phyloP scores from a whole-genome alignment of 257 asterid species.

The Fraxinus quadrangulata region DNA sequence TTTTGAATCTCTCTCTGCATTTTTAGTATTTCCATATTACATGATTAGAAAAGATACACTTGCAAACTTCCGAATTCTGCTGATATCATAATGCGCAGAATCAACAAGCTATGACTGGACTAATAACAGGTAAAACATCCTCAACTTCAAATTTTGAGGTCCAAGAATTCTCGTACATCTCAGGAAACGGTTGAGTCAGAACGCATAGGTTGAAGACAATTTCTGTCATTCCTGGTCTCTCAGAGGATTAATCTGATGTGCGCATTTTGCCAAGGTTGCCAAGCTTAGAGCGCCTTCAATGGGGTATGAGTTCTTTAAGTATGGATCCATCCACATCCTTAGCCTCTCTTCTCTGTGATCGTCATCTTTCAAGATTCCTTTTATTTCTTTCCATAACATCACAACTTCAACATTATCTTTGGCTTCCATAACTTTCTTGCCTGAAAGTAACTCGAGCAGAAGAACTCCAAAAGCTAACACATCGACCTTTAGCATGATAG shows the following conservation, averaged over 20 bases:
- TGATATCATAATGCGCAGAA: background rate
- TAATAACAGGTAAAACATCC: slow-evolving; percentile 45
- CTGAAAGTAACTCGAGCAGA: slow-evolving; percentile 72
- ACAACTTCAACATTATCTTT: slow-evolving; percentile 47
- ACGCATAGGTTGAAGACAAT: slow-evolving; percentile 63
- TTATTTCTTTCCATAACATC: slow-evolving; percentile 61
- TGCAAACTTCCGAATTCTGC: background rate
- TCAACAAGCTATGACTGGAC: slow-evolving; percentile 58
- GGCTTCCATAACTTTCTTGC: slow-evolving; percentile 58
- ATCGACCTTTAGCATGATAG: slow-evolving; percentile 50
- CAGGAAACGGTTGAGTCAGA: slow-evolving; percentile 58
- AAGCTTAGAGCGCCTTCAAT: slow-evolving; percentile 65
- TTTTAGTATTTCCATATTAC: slow-evolving; percentile 8
- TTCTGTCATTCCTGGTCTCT: slow-evolving; percentile 70
- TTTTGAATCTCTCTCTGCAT: background rate
- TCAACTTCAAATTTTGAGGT: slow-evolving; percentile 45
- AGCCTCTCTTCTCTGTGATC: slow-evolving; percentile 54
- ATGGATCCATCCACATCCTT: slow-evolving; percentile 70
- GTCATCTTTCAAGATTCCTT: slow-evolving; percentile 50
- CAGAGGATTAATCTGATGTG: slow-evolving; percentile 54
- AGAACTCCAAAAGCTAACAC: slow-evolving; percentile 73
- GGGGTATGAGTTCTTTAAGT: slow-evolving; percentile 38
- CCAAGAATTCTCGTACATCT: slow-evolving; percentile 42
- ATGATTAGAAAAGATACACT: background rate
- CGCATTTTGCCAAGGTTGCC: slow-evolving; percentile 67